These are phyloP conservation scores for Hordeum marinum DNA, from an alignment of 176 grass and related monocot genomes.

Conservation along the genomic window DNA sequence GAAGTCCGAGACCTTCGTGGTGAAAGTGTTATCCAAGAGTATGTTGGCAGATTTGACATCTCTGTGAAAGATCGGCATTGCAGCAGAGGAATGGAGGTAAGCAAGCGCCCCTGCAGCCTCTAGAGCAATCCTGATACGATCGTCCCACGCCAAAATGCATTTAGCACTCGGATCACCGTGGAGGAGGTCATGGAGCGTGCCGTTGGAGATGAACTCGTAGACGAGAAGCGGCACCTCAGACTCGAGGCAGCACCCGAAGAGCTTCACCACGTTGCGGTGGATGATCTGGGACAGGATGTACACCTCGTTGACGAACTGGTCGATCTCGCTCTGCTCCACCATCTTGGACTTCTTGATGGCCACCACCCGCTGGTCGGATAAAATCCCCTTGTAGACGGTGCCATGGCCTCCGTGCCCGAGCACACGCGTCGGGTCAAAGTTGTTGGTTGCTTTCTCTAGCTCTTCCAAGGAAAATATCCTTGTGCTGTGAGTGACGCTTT, in stretches of 20 bases:
- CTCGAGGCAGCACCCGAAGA: slow-evolving; percentile 48
- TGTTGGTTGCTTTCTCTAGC: slow-evolving; percentile 49
- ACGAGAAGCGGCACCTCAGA: slow-evolving; percentile 43
- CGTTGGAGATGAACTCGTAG: slow-evolving; percentile 60
- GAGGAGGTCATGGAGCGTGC: slow-evolving; percentile 38
- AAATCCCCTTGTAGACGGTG: slow-evolving; percentile 48
- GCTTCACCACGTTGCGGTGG: slow-evolving; percentile 46
- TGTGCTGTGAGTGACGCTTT: slow-evolving; percentile 32
- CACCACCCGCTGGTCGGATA: slow-evolving; percentile 32
- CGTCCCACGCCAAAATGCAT: slow-evolving; percentile 29
- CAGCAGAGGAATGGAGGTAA: slow-evolving; percentile 37
- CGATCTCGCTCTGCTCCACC: slow-evolving; percentile 41
- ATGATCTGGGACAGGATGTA: slow-evolving; percentile 44
- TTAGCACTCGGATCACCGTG: background rate
- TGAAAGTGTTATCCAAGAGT: slow-evolving; percentile 33
- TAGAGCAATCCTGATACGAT: slow-evolving; percentile 31
- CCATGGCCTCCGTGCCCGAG: slow-evolving; percentile 51
- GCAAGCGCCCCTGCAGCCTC: slow-evolving; percentile 38
- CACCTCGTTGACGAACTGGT: slow-evolving; percentile 59
- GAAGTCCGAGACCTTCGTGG: slow-evolving; percentile 34
- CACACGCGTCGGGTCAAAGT: slow-evolving; percentile 28
- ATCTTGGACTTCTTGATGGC: slow-evolving; percentile 55
- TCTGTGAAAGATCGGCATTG: slow-evolving; percentile 51
- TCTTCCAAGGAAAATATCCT: slow-evolving; percentile 51
- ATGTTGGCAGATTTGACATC: slow-evolving; percentile 56